Evolutionary conservation across 1,284 basidiomycete species (phyloP).

Genomic region (Pseudozyma sp.): DNA sequence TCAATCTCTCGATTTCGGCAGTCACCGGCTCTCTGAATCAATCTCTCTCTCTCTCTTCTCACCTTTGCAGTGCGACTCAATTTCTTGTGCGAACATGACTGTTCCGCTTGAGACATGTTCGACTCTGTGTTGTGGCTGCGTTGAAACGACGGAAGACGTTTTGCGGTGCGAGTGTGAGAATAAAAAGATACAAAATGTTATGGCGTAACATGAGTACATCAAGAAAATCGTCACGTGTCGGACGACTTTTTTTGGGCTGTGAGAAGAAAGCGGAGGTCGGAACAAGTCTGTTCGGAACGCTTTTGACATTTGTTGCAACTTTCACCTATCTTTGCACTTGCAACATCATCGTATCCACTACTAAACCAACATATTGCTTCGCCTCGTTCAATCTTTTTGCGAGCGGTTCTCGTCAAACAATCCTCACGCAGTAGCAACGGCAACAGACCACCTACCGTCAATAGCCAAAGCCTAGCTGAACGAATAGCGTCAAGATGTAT

Average conservation of each 20-base stretch:
- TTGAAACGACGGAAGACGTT: background rate
- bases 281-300: background rate
- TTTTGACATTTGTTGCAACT: background rate
- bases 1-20: slow-evolving; percentile 10
- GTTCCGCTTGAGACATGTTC: no score
- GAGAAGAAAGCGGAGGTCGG: slow-evolving; percentile 14
- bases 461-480: background rate
- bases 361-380: no score
- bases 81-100: background rate
- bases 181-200: background rate
- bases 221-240: background rate
- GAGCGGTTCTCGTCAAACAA: background rate
- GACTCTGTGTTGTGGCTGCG: background rate
- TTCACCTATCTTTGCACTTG: background rate
- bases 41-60: background rate
- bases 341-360: no score
- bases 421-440: background rate
- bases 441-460: background rate
- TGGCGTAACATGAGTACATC: background rate
- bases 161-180: background rate
- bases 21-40: slow-evolving; percentile 29
- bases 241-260: background rate
- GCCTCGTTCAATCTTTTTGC: no score
- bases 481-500: slow-evolving; percentile 54
- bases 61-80: background rate